A percentile compares a stretch with the other conserved stretches of the same genome.
These are phyloP conservation scores for Cryphonectria carpinicola DNA, from an alignment of 2,329 filamentous ascomycete genomes.

Conservation along the genomic window DNA sequence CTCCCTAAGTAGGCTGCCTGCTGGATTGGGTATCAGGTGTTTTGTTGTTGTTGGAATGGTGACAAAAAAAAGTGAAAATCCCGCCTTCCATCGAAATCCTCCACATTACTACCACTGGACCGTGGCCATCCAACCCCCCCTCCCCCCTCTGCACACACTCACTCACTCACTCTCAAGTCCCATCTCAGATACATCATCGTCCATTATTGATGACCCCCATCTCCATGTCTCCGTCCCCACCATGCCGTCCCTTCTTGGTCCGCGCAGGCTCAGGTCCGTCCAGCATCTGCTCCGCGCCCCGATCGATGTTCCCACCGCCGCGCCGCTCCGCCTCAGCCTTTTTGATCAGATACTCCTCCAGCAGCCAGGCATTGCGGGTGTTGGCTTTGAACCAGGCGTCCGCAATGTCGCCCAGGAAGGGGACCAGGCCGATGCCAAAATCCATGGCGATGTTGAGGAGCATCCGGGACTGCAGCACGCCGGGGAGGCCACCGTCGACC, in stretches of 20 bases:
- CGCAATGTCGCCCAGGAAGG: slow-evolving; percentile 74
- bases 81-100: neutral
- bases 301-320: slow-evolving; percentile 18
- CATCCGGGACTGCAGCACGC: slow-evolving; percentile 69
- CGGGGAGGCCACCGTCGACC: slow-evolving; percentile 76
- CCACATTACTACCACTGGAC: neutral
- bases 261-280: neutral
- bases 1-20: neutral
- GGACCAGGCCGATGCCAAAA: slow-evolving; percentile 73
- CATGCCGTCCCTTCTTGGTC: neutral
- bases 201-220: slow-evolving; percentile 18
- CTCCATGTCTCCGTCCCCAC: slow-evolving; percentile 26
- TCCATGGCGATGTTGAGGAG: slow-evolving; percentile 77
- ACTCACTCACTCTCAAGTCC: neutral
- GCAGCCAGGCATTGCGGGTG: slow-evolving; percentile 72
- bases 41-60: neutral
- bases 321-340: slow-evolving; percentile 61
- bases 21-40: neutral
- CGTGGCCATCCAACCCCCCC: neutral
- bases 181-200: neutral
- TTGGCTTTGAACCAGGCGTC: slow-evolving; percentile 78
- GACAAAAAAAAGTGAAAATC: neutral
- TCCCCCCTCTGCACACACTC: neutral
- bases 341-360: slow-evolving; percentile 70
- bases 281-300: neutral